These are phyloP conservation scores for Coffea humblotiana DNA, from an alignment of 305 asterid genomes.

Conservation along the genomic window DNA sequence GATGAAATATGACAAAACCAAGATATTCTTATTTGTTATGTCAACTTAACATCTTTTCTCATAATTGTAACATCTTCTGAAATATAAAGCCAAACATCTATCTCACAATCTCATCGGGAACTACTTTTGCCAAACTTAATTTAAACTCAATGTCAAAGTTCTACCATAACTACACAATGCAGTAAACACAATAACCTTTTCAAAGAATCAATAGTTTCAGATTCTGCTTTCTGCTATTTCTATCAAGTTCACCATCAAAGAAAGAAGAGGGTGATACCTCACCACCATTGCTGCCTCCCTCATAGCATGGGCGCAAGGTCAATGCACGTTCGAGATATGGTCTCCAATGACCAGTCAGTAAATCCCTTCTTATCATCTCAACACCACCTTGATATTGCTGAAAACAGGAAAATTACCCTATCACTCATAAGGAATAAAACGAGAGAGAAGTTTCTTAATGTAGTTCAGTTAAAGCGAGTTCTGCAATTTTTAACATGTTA, in stretches of 20 bases:
- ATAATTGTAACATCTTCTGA: background rate
- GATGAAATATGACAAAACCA: background rate
- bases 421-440: constrained; percentile 1
- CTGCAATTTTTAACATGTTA: background rate
- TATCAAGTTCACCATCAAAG: constrained; percentile 1
- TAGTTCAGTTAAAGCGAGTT: background rate
- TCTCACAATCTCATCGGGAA: no score
- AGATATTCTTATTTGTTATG: no score
- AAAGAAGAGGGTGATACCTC: constrained; percentile 49
- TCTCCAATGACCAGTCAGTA: constrained; percentile 94
- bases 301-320: constrained; percentile 81
- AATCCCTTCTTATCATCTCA: constrained; percentile 98
- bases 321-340: constrained; percentile 95
- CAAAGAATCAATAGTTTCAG: background rate
- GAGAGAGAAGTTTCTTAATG: no score
- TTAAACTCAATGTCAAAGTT: background rate
- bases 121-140: background rate
- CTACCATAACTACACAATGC: background rate
- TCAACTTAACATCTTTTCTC: background rate
- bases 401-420: background rate
- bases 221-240: background rate
- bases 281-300: constrained; percentile 87
- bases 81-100: background rate
- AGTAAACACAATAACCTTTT: background rate
- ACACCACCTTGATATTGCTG: constrained; percentile 93